phyloP scores from a whole-genome alignment of 2,329 filamentous ascomycete genomes.

The Botrytis pseudocinerea region DNA sequence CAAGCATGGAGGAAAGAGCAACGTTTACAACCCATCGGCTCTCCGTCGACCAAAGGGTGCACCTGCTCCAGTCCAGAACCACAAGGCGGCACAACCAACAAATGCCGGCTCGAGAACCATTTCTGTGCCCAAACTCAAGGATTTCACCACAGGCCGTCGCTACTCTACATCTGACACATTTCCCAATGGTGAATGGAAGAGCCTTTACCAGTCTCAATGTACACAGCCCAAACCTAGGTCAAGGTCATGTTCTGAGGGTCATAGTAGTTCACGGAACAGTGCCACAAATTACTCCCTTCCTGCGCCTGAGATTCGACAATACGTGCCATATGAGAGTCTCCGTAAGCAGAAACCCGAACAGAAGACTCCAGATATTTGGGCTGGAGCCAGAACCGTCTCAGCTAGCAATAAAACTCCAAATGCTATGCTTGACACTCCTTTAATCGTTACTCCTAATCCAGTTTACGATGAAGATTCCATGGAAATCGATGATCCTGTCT shows the following conservation, averaged over 20 bases:
- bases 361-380: not conserved
- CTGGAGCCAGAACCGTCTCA: too few relatives aligned
- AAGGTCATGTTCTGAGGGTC: not conserved
- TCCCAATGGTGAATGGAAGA: not conserved
- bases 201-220: not conserved
- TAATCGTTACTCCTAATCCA: accelerated
- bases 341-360: not conserved
- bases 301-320: not conserved
- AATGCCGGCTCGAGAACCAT: too few relatives aligned
- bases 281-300: accelerated
- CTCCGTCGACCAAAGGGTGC: not conserved
- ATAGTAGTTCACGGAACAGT: not conserved
- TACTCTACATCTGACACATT: not conserved
- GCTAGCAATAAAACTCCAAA: not conserved
- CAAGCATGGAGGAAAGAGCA: not conserved
- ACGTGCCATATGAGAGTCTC: not conserved
- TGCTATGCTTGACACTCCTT: too few relatives aligned
- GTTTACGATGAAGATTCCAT: not conserved
- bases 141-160: accelerated
- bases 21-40: not conserved
- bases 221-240: not conserved
- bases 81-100: too few relatives aligned
- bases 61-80: too few relatives aligned
- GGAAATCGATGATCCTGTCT: not conserved
- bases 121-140: too few relatives aligned